Conservation (phyloP, 345 rosid species). For the Physaria fendleri region DNA sequence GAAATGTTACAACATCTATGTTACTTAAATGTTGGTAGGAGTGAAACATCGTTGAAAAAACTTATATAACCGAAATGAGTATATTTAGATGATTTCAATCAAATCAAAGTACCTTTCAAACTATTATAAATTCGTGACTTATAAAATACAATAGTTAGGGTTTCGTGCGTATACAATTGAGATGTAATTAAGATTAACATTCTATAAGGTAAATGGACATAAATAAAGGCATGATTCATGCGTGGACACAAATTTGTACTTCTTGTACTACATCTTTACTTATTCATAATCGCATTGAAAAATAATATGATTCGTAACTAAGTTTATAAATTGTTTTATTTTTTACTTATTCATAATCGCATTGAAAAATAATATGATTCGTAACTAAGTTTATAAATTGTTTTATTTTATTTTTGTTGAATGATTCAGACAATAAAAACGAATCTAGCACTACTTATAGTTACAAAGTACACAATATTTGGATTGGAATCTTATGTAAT, state of each 20-base stretch:
- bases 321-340: too few relatives aligned
- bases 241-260: constrained; percentile 10
- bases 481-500: constrained; percentile 6
- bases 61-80: not conserved
- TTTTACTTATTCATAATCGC: constrained; percentile 14
- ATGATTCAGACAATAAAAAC: not conserved
- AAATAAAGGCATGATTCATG: constrained; percentile 27
- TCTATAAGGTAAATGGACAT: not conserved
- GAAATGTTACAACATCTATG: not conserved
- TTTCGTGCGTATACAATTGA: constrained; percentile 2
- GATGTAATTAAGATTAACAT: constrained; percentile 4
- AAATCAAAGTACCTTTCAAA: not conserved
- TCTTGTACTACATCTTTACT: constrained; percentile 25
- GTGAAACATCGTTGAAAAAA: not conserved
- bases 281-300: not conserved
- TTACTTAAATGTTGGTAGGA: not conserved
- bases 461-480: not conserved
- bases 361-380: not conserved
- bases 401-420: too few relatives aligned
- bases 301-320: too few relatives aligned
- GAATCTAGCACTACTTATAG: not conserved
- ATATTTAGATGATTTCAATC: not conserved
- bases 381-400: too few relatives aligned
- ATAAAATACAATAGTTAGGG: not conserved
- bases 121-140: not conserved